These are phyloP conservation scores for Phytophthora multivora DNA, from an alignment of 352 stramenopile genomes.

Conservation along the genomic window DNA sequence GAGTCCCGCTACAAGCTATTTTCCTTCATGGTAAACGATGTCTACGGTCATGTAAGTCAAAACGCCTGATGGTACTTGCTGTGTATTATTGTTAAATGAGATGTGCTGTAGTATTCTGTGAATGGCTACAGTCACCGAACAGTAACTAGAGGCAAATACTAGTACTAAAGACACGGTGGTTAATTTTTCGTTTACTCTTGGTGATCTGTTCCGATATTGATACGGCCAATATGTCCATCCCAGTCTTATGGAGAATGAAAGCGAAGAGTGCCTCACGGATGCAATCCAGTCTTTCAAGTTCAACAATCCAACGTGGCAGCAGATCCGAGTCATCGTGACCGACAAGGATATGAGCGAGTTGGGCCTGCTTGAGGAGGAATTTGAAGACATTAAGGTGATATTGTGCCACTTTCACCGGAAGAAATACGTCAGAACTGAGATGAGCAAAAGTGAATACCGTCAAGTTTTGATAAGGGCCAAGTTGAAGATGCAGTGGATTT, in stretches of 20 bases:
- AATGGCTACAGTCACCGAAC: too few relatives aligned
- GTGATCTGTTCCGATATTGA: not conserved
- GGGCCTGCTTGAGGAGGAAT: not conserved
- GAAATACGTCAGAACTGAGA: not conserved
- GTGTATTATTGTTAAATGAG: too few relatives aligned
- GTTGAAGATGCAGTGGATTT: constrained; percentile 1
- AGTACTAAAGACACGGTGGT: too few relatives aligned
- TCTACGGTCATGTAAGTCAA: not conserved
- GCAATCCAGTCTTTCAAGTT: constrained; percentile 1
- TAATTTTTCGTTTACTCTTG: too few relatives aligned
- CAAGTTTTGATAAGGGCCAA: not conserved
- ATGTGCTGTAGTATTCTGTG: too few relatives aligned
- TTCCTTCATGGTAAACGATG: constrained; percentile 12
- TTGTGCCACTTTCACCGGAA: constrained; percentile 3
- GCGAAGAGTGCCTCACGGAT: not conserved
- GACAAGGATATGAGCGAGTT: not conserved
- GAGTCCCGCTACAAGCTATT: constrained; percentile 9
- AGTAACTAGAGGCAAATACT: too few relatives aligned
- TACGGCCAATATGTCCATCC: not conserved
- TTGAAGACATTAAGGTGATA: not conserved
- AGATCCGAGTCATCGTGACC: not conserved
- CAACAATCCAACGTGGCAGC: not conserved
- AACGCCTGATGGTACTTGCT: too few relatives aligned
- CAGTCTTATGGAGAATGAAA: constrained; percentile 1
- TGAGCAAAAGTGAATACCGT: not conserved